Evolutionary conservation across 345 rosid genomes (phyloP), one percentile per base, ranked within the genome.

Genomic region (Combretum micranthum): DNA sequence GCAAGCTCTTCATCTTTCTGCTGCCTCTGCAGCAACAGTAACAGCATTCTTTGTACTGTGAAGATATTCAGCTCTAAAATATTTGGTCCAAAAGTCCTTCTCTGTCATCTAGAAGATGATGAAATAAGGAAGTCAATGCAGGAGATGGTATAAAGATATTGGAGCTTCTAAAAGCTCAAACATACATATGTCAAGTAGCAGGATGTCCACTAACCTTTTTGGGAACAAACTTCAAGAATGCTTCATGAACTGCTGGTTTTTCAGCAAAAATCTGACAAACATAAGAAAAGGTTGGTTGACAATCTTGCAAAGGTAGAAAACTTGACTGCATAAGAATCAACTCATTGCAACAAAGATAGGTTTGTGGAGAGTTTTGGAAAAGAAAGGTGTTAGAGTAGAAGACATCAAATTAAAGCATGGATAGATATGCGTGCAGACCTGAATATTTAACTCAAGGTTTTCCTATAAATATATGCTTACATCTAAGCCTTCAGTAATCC

Each of bases 1-100:
- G 94, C 96, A 68, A 93, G 96, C 62, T 85, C 96, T 75, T 89
- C 96, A 60, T 93, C 99, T 78, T n/a, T 93, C 99, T 55, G 97
- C 99, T 61, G 97, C 97, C 68, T 89, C 99, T 22, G 99, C 99
- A 63, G 83, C 89, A 18, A 84, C 90, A 64, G 94, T 87, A 63
- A 72, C 66, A 67, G 79, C 75, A 71, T 82, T 86, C 76, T 72
- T 81, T 20, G 88, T 79, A 72, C 79, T 80, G 57, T 83, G 90
- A 70, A 93, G 90, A 78, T 80, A 85, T 64, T 86, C 97, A 25
- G 99, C 99, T 79, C 84, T 83, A 69, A 83, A 89, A 76, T 86
- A 93, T 77, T 93, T 89, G 66, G 86, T 87, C 99, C 99, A 93
- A 64, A 93, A 93, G 60, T 82, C 91, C 68, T 70, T 82, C 63